Percentiles rank a stretch among this genome's conserved stretches.
Conservation (phyloP, 257 asterid genomes). For the Solanum sejunctum region DNA sequence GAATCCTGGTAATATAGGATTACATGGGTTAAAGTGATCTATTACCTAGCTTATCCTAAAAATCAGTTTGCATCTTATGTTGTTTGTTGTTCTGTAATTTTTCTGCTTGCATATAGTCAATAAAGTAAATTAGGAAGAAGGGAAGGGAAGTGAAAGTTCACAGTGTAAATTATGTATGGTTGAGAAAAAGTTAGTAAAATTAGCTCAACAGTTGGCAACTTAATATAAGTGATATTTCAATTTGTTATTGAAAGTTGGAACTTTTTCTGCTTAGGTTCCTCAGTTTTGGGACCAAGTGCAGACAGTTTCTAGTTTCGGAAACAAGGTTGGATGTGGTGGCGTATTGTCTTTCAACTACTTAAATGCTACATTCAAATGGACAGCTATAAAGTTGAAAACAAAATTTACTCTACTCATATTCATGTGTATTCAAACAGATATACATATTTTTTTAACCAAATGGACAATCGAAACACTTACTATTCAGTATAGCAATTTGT, state of each 20-base stretch:
- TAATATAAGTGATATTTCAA: not conserved
- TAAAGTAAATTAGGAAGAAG: not conserved
- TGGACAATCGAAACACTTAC: not conserved
- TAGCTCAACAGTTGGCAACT: not conserved
- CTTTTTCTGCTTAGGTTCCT: not conserved
- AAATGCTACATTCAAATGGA: not conserved
- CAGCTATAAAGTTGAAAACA: too few species aligned
- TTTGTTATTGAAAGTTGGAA: not conserved
- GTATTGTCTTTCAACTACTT: not conserved
- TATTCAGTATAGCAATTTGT: not conserved
- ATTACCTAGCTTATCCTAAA: not conserved
- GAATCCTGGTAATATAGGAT: not conserved
- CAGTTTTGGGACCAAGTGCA: not conserved
- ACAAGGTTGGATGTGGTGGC: not conserved
- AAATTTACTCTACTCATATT: too few species aligned
- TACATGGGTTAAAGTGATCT: not conserved
- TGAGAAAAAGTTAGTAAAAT: not conserved
- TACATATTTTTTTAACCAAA: not conserved
- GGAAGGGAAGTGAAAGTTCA: not conserved
- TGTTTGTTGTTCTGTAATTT: not conserved
- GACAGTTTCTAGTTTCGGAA: not conserved
- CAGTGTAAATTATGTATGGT: not conserved
- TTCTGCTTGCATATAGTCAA: not conserved
- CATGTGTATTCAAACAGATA: not conserved
- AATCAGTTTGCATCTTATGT: not conserved